A percentile compares a stretch with the other conserved stretches of the same genome.
Conservation (phyloP, 2,329 filamentous ascomycete genomes). For the Fusarium anguioides region DNA sequence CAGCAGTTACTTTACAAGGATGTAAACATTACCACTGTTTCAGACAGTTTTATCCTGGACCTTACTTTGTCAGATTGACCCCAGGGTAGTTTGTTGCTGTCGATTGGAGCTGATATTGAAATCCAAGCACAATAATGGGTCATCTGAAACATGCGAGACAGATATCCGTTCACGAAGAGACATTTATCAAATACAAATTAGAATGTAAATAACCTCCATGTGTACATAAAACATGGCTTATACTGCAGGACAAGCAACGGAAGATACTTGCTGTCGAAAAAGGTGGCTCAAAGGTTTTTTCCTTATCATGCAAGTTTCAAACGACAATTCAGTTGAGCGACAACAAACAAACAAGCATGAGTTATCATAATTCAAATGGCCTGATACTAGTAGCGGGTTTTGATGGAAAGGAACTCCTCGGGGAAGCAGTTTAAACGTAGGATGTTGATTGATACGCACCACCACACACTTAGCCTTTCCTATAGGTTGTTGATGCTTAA, state of each 20-base stretch:
- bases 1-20: background rate
- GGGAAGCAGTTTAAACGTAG: background rate
- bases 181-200: background rate
- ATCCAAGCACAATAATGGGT: background rate
- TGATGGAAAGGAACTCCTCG: background rate
- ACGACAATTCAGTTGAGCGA: conserved; percentile 7
- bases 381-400: background rate
- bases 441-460: background rate
- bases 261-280: background rate
- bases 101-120: background rate
- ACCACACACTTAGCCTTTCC: background rate
- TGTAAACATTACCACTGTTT: no score
- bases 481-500: background rate
- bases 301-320: conserved; percentile 39
- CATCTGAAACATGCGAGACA: conserved; percentile 19
- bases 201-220: background rate
- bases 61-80: no score
- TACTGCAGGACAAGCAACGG: background rate
- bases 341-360: background rate
- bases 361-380: background rate
- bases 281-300: background rate
- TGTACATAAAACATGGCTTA: background rate
- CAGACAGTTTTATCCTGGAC: no score
- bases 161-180: background rate
- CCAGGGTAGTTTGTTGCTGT: background rate